phyloP scores from a whole-genome alignment of 805 yeast genomes.

The Candida montana region DNA sequence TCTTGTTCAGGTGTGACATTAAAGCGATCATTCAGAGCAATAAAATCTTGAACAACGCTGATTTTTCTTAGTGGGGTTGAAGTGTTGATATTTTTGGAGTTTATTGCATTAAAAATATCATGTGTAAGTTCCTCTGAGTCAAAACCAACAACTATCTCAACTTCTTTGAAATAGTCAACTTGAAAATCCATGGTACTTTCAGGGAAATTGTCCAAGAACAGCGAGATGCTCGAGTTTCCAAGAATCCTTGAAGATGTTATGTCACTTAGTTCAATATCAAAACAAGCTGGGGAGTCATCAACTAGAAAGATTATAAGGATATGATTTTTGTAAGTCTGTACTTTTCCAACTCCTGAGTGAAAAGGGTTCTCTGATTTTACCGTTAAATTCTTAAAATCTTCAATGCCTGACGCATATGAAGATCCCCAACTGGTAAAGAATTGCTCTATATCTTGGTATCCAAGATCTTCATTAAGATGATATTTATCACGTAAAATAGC shows the following conservation, averaged over 20 bases:
- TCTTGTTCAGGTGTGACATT: constrained; percentile 11
- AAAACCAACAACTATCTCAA: constrained; percentile 10
- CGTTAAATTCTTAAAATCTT: no score
- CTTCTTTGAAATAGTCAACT: constrained; percentile 2
- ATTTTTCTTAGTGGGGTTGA: constrained; percentile 22
- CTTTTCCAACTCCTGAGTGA: no score
- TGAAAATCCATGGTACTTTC: constrained; percentile 12
- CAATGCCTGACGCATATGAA: constrained; percentile 6
- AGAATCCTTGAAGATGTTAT: no score
- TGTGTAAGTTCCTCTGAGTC: not conserved
- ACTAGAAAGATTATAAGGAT: no score
- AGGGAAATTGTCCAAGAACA: not conserved
- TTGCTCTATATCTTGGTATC: no score
- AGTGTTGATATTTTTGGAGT: not conserved
- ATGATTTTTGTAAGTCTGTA: no score
- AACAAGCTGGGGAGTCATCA: no score
- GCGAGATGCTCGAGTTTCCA: no score
- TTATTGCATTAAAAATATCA: not conserved
- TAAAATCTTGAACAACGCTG: constrained; percentile 27
- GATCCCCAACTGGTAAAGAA: no score
- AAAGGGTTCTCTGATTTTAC: no score
- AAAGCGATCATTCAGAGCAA: constrained; percentile 18
- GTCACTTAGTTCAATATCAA: no score
- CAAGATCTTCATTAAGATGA: no score
- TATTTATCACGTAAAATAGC: not conserved